Percentiles rank a stretch among this genome's conserved stretches.
Conservation (phyloP, 371 early-diverging fungal genomes). For the Modicella reniformis region DNA sequence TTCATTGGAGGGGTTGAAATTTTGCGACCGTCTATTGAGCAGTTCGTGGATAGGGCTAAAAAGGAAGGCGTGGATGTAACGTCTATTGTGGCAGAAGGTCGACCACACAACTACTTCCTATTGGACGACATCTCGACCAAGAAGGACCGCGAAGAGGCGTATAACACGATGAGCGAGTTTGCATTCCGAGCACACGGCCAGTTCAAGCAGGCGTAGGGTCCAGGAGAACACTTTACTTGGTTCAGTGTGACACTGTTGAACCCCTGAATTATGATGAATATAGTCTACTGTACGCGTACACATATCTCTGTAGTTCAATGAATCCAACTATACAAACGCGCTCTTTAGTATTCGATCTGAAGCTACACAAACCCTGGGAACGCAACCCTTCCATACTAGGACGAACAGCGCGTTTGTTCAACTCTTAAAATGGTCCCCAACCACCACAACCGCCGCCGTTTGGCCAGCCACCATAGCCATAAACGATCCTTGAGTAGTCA, state of each 20-base stretch:
- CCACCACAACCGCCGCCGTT: not conserved
- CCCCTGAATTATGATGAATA: too few relatives aligned
- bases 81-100: slow-evolving; percentile 24
- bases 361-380: too few relatives aligned
- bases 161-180: slow-evolving; percentile 29
- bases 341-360: too few relatives aligned
- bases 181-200: slow-evolving; percentile 1
- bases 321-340: too few relatives aligned
- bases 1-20: slow-evolving; percentile 47
- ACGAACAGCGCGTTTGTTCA: too few relatives aligned
- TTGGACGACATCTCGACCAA: slow-evolving; percentile 28
- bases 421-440: not conserved
- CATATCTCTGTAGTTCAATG: too few relatives aligned
- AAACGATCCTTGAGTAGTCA: slow-evolving; percentile 24
- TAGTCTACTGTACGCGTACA: too few relatives aligned
- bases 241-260: too few relatives aligned
- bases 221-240: too few relatives aligned
- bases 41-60: slow-evolving; percentile 34
- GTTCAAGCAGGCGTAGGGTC: not conserved
- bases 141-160: slow-evolving; percentile 23
- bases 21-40: slow-evolving; percentile 36
- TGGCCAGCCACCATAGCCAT: not conserved
- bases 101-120: slow-evolving; percentile 38
- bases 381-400: too few relatives aligned
- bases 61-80: slow-evolving; percentile 27